These are phyloP conservation scores for Trichophyton schoenleinii DNA, from an alignment of 2,329 filamentous ascomycete genomes.

Conservation along the genomic window DNA sequence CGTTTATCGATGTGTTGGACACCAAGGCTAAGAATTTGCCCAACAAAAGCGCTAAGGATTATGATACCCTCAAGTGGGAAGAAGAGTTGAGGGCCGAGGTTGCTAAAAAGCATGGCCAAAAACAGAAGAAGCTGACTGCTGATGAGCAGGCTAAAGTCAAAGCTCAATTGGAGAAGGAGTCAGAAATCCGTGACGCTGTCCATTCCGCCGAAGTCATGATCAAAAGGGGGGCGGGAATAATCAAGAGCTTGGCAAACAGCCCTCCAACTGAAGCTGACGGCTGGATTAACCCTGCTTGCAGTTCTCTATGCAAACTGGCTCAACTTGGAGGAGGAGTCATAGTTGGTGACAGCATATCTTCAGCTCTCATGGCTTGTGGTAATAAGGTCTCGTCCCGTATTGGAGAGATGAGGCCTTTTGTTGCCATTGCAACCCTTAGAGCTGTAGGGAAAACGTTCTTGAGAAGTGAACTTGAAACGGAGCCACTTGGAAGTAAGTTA, in stretches of 20 bases:
- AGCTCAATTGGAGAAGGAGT: constrained; percentile 77
- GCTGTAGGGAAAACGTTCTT: constrained; percentile 63
- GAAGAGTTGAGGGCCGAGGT: constrained; percentile 76
- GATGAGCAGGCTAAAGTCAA: constrained; percentile 88
- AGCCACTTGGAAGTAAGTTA: constrained; percentile 57
- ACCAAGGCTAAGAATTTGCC: constrained; percentile 62
- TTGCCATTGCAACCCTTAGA: constrained; percentile 76
- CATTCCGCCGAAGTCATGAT: constrained; percentile 57
- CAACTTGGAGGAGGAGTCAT: constrained; percentile 64
- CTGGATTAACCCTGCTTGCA: constrained; percentile 78
- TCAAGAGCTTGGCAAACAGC: constrained; percentile 66
- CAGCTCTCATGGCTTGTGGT: constrained; percentile 68
- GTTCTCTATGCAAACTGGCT: constrained; percentile 59
- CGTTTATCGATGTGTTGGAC: constrained; percentile 80
- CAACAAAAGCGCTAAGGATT: constrained; percentile 87
- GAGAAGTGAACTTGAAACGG: constrained; percentile 57
- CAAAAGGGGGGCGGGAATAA: constrained; percentile 71
- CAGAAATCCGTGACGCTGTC: constrained; percentile 62
- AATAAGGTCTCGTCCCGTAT: constrained; percentile 62
- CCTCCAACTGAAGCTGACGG: constrained; percentile 77
- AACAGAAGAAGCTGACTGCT: constrained; percentile 75
- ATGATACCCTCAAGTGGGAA: constrained; percentile 95
- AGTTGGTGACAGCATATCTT: constrained; percentile 64
- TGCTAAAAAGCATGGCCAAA: constrained; percentile 76
- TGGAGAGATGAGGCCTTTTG: constrained; percentile 63